These are phyloP conservation scores for Eimeria praecox DNA, from an alignment of 169 alveolate genomes.

Conservation along the genomic window DNA sequence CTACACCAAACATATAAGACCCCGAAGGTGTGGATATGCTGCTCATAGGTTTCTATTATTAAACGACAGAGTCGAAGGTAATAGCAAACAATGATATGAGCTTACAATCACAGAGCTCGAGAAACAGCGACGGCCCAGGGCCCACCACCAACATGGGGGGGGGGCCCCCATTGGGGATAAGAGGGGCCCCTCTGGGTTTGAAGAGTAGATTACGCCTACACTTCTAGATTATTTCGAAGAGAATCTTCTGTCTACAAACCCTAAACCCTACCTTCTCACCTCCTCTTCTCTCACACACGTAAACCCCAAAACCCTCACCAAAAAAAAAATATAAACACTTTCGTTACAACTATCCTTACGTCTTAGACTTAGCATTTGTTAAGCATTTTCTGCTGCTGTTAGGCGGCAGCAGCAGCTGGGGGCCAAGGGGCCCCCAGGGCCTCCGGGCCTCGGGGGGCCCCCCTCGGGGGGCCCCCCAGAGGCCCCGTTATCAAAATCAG, in stretches of 20 bases:
- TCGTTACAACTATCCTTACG: neutral
- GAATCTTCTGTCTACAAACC: neutral
- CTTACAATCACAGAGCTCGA: conserved; percentile 23
- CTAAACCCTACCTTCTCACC: neutral
- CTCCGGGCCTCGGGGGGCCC: conserved; percentile 18
- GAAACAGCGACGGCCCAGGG: neutral
- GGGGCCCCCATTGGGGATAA: neutral
- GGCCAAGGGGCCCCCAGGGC: neutral
- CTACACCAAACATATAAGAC: neutral
- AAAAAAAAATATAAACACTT: neutral
- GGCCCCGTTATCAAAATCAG: neutral
- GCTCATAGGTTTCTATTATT: neutral
- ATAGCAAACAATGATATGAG: neutral
- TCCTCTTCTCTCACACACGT: neutral
- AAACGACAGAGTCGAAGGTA: neutral
- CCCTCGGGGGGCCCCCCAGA: neutral
- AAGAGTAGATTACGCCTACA: neutral
- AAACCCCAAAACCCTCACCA: neutral
- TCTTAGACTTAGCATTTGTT: neutral
- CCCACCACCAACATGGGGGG: neutral
- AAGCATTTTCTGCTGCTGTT: neutral
- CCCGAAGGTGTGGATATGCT: neutral
- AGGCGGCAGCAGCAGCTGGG: neutral
- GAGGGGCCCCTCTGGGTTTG: neutral
- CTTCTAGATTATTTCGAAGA: neutral